Evolutionary conservation across 192 early-diverging fungal genomes (phyloP).

Genomic region (Coemansia sp.): DNA sequence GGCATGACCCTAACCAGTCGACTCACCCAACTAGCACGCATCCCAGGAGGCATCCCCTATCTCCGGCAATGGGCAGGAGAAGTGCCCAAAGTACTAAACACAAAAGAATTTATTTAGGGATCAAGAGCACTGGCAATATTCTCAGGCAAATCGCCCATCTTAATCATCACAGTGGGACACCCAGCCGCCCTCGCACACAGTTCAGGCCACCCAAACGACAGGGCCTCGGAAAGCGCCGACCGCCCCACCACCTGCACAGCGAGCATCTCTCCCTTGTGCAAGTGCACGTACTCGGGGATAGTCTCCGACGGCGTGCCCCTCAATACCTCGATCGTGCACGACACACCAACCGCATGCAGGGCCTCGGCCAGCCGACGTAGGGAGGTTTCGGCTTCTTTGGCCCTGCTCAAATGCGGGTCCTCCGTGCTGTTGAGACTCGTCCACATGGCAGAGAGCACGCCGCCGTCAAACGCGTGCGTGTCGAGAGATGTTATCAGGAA

Average conservation of each 20-base stretch:
- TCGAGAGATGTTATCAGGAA: slow-evolving; percentile 36
- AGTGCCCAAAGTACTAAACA: slow-evolving; percentile 11
- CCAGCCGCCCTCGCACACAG: slow-evolving; percentile 12
- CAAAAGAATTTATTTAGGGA: slow-evolving; percentile 18
- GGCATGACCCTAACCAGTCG: slow-evolving; percentile 27
- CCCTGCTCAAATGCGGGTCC: slow-evolving; percentile 13
- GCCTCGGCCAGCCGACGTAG: slow-evolving; percentile 14
- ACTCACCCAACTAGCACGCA: slow-evolving; percentile 21
- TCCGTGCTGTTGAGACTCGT: slow-evolving; percentile 20
- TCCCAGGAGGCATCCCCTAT: slow-evolving; percentile 22
- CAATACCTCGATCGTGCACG: slow-evolving; percentile 20
- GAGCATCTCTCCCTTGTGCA: slow-evolving; percentile 30
- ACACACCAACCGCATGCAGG: slow-evolving; percentile 16
- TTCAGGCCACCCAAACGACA: slow-evolving; percentile 42
- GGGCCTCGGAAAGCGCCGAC: neutral
- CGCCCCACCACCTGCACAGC: slow-evolving; percentile 28
- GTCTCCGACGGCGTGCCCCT: slow-evolving; percentile 5
- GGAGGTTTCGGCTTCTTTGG: slow-evolving; percentile 8
- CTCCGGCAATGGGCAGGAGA: slow-evolving; percentile 30
- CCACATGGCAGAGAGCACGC: slow-evolving; percentile 22
- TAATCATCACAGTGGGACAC: slow-evolving; percentile 38
- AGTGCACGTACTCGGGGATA: slow-evolving; percentile 23
- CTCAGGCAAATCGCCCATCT: slow-evolving; percentile 28
- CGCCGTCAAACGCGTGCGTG: neutral
- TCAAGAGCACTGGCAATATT: slow-evolving; percentile 37